Evolutionary conservation across 2,329 filamentous ascomycete species (phyloP).

Genomic region (Teratosphaeria zuluensis): DNA sequence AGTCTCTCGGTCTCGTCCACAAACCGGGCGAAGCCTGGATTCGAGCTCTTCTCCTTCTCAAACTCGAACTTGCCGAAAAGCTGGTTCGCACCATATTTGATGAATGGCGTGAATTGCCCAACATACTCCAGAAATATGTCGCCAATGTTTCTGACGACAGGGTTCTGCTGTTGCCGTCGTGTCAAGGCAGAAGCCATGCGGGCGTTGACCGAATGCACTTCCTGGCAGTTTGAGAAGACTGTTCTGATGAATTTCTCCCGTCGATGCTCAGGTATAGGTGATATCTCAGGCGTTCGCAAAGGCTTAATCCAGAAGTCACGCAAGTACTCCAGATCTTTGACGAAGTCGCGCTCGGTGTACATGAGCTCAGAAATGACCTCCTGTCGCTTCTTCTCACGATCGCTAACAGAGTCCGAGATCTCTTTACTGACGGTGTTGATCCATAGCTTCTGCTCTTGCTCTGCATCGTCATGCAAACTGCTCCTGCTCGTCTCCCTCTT

Average conservation of each 20-base stretch:
- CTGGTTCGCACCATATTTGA: constrained; percentile 91
- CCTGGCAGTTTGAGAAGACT: constrained; percentile 92
- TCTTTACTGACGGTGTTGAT: constrained; percentile 98
- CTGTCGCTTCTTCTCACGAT: constrained; percentile 92
- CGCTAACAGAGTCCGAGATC: constrained; percentile 77
- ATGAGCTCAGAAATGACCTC: constrained; percentile 97
- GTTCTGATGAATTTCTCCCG: constrained; percentile 85
- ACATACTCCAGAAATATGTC: constrained; percentile 92
- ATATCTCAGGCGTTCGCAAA: constrained; percentile 63
- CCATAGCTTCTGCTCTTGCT: constrained; percentile 97
- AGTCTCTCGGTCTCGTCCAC: constrained; percentile 93
- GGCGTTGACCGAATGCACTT: constrained; percentile 87
- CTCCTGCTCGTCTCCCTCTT: constrained; percentile 59
- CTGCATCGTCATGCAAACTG: constrained; percentile 70
- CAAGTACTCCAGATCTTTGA: constrained; percentile 95
- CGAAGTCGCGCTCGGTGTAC: constrained; percentile 97
- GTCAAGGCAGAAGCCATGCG: constrained; percentile 82
- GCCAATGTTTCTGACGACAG: constrained; percentile 79
- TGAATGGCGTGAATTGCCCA: constrained; percentile 89
- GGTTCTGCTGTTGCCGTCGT: constrained; percentile 77
- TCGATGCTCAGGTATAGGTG: constrained; percentile 78
- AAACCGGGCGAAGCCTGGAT: constrained; percentile 76
- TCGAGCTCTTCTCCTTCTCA: constrained; percentile 84
- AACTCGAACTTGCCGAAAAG: constrained; percentile 97
- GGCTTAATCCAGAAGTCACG: constrained; percentile 98